Evolutionary conservation across 257 asterid genomes (phyloP), one percentile per base, ranked within the genome.

Genomic region (Solanum virginianum): DNA sequence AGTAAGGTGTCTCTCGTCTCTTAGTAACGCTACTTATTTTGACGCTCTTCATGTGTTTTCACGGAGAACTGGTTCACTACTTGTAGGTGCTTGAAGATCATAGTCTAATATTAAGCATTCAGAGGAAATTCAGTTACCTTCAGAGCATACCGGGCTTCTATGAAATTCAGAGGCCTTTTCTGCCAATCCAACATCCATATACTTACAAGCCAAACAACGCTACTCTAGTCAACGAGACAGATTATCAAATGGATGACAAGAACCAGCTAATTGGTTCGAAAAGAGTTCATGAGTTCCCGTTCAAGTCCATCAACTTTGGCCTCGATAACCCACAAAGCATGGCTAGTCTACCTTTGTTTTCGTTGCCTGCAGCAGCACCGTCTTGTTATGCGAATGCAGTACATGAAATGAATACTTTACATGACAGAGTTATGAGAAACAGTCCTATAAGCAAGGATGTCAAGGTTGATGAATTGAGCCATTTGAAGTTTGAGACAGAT

Each of bases 111-210:
- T 80, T 92, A 20, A 93, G 85, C 83, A 93, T 93, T 56, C 97
- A 92, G 82, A 91, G 97, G 86, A 94, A 92, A 87, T 92, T 94
- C 88, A 91, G 89, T 90, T 91, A 92, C 88, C 90, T 94, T 6
- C 94, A 91, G 32, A 91, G 94, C 91, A 88, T 94, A 72, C 96
- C 97, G 1, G 96, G 97, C 66, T 85, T 90, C 63, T 90, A 90
- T 66, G 82, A 92, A 4, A 81, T 90, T 24, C 97, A 92, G 53
- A 91, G 97, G 88, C 97, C 97, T 5, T 86, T 74, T 71, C 77
- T 72, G 71, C 88, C 93, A 54, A 17, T 81, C 81, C 92, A 87
- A 47, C 86, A 90, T 41, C 91, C 89, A 5, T 83, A 83, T 39
- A 55, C 43, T 39, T 70, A 87, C 59, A 89, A 89, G 85, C 80